Evolutionary conservation across 208 protist genomes (phyloP), one percentile per base, ranked within the genome.

Genomic region (Crithidia thermophila): DNA sequence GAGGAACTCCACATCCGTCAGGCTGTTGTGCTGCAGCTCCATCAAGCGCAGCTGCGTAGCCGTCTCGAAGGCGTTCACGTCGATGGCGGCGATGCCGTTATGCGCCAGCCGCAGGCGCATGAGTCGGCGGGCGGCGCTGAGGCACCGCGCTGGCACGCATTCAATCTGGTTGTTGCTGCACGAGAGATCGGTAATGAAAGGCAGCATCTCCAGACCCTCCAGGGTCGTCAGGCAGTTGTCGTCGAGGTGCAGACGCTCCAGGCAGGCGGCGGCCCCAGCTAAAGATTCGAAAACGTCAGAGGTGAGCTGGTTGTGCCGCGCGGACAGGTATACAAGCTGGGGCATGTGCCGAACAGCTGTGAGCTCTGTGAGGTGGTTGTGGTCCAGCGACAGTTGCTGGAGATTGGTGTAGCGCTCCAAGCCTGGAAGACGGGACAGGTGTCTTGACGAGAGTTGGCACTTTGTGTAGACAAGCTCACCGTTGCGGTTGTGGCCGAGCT

Each of bases 251-350:
- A 95, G 71, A 11, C 65, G 56, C 69, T 95, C 87, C 46, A 95
- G 60, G 8, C 76, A 87, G 7, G 25, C 61, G 16, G 74, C 74
- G 0, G 69, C 69, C 7, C 42, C 39, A 6, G 73, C 57, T 0
- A 95, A 64, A 53, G 79, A 61, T 4, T 45, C 52, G 67, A 95
- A 87, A 0, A 87, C 79, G n/a, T 51, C 40, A 13, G 91, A 76
- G 9, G 39, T 68, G 2, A 95, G 67, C 39, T 60, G 57, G 64
- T 95, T 95, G 63, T 81, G 57, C 11, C 61, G 31, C 3, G 85
- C 90, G 10, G 88, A 91, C 18, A 93, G 63, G 67, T 88, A 87
- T 10, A 92, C 81, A 0, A 95, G 73, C 27, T 63, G 75, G 0
- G 59, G 50, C 53, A 90, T 69, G 28, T 66, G 51, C 3, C 51